Evolutionary conservation across 257 asterid genomes (phyloP), one percentile per base, ranked within the genome.

Genomic region (Jacaranda mimosifolia): DNA sequence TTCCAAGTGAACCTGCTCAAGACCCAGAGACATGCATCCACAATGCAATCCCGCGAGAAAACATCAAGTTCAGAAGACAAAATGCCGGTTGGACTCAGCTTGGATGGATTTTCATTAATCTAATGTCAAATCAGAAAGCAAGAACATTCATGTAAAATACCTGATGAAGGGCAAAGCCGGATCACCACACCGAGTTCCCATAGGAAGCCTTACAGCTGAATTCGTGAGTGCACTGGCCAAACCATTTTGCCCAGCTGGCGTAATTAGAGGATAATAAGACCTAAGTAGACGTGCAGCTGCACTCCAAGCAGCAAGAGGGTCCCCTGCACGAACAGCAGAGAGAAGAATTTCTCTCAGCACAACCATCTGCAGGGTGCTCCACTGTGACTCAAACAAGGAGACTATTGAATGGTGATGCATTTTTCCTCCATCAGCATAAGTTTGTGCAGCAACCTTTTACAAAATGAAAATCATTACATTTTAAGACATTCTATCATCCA

Each of bases 241-340:
- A 46, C 99, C 99, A 84, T 91, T 90, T 89, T 95, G 99, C 79
- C 97, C 99, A 66, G 97, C 93, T 49, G 99, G 99, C 63, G 99
- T 95, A 68, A 95, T 95, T 49, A 95, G 86, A 69, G 99, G 99
- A 90, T 95, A 95, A 71, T 95, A 95, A 64, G 98, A 95, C 86
- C 99, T 90, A 77, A 95, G 96, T 49, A 95, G 79, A 63, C 99
- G 98, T 76, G 98, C 98, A 78, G 99, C 96, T 63, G 99, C 99
- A 89, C 99, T 95, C 99, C 99, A 95, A 71, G 99, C 99, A 73
- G 98, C 96, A 81, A 91, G 97, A 66, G 99, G 99, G 84, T 95
- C 99, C 72, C 99, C 99, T 0, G 98, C 98, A 77, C 97, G 96
- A 49, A 95, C 93, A 77, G 99, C 97, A 77, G 98, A 91, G 70